Base-by-base conservation (phyloP, 1,284 basidiomycete genomes). In the Mycena sp. region DNA sequence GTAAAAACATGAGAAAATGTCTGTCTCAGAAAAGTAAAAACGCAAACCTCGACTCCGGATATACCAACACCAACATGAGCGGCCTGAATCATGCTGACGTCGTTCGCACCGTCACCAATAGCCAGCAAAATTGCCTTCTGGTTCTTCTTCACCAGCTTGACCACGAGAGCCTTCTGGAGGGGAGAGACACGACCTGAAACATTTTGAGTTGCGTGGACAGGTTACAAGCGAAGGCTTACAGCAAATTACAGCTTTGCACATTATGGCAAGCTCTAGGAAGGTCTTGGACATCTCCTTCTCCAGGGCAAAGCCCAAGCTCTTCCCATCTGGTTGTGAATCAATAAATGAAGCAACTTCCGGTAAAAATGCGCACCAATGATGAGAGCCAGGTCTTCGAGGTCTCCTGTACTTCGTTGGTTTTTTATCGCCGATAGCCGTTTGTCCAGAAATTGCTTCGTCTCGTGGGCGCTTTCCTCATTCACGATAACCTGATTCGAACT, bases 241-340 rank as follows among this genome's bases (percentile, higher is more conserved):
- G 78, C 97, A 99, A 44, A 99, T 91, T 43, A 99, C 97, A 19
- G 97, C 96, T 75, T 98, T 98, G 84, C 98, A 99, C 89, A 98
- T 90, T 71, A 98, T 88, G 0, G 97, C 97, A n/a, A 99, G 82
- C 75, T 99, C 96, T 54, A 99, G 82, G 80, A 99, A 98, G 2
- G 85, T 83, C 72, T 93, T 93, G 12, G 93, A 91, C 5, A 98
- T 82, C 32, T 95, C 92, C 78, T 98, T 98, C 72, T 98, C 95
- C 48, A 99, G 83, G 0, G 97, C 98, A 75, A 89, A 99, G 0
- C 88, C 88, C 40, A 99, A 81, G 71, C 95, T 98, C 79, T 97
- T 98, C 45, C 98, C 98, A 74, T 99, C 95, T 96, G 68, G 3
- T 30, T 49, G 25, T 14, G 41, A n/a, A 61, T 35, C 30, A 35